A percentile compares a stretch with the other conserved stretches of the same genome.
These are phyloP conservation scores for Penicillium chermesinum DNA, from an alignment of 495 filamentous ascomycete species.

Conservation along the genomic window DNA sequence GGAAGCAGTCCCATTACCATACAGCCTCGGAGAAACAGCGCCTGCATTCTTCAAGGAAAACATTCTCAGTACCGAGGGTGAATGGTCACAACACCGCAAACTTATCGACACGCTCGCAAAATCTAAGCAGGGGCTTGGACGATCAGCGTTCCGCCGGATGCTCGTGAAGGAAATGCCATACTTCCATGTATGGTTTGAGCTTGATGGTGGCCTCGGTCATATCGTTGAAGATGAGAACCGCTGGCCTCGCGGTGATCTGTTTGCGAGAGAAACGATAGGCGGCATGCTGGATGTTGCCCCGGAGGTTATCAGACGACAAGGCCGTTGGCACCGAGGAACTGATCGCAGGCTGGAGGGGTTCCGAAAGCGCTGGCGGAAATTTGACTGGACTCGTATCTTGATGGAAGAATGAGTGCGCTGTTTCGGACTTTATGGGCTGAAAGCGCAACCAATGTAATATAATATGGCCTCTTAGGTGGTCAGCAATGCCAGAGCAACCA, in stretches of 20 bases:
- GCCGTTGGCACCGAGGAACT: conserved; percentile 70
- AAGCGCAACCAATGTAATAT: not conserved
- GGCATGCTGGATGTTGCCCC: conserved; percentile 86
- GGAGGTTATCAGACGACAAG: conserved; percentile 85
- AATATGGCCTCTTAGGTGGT: not conserved
- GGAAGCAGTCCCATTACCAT: conserved; percentile 81
- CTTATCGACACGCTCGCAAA: conserved; percentile 81
- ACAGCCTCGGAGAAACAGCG: conserved; percentile 78
- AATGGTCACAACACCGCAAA: conserved; percentile 94
- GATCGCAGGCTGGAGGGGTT: conserved; percentile 75
- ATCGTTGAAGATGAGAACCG: conserved; percentile 80
- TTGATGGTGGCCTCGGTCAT: conserved; percentile 90
- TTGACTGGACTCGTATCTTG: conserved; percentile 91
- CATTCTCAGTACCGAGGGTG: conserved; percentile 78
- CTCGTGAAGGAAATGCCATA: conserved; percentile 98
- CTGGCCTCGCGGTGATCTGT: conserved; percentile 92
- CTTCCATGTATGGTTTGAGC: conserved; percentile 93
- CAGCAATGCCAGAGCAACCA: not conserved
- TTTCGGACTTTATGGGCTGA: not conserved
- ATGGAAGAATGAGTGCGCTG: conserved; percentile 38
- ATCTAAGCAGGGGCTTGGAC: conserved; percentile 65
- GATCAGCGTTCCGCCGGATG: conserved; percentile 72
- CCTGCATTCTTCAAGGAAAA: conserved; percentile 96
- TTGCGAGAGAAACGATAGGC: conserved; percentile 85
- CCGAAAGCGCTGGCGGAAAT: conserved; percentile 81